phyloP scores from a whole-genome alignment of 2,329 filamentous ascomycete species.

The Meredithiella fracta region DNA sequence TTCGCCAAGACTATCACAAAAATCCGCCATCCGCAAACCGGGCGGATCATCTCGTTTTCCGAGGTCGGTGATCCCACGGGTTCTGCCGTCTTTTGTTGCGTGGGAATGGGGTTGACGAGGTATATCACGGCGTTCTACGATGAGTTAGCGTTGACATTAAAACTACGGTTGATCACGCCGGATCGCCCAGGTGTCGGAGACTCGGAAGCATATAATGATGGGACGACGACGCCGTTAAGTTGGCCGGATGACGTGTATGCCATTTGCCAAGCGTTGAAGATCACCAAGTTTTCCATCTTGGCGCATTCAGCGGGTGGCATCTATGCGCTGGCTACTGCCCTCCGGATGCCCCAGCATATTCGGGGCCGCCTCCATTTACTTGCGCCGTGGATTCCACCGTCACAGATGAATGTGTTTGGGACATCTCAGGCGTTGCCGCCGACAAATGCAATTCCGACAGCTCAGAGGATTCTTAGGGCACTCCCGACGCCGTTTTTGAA shows the following conservation, averaged over 20 bases:
- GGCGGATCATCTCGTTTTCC: constrained; percentile 82
- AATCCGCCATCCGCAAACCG: constrained; percentile 73
- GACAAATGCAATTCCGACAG: constrained; percentile 73
- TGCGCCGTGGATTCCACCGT: constrained; percentile 93
- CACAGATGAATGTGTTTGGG: constrained; percentile 69
- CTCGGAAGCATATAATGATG: constrained; percentile 70
- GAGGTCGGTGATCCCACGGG: constrained; percentile 89
- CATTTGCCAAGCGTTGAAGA: constrained; percentile 80
- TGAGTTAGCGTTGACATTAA: constrained; percentile 76
- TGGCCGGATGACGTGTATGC: constrained; percentile 91
- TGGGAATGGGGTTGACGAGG: constrained; percentile 91
- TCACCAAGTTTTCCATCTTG: constrained; percentile 89
- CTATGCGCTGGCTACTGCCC: constrained; percentile 83
- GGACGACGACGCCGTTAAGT: constrained; percentile 68
- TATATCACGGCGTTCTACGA: constrained; percentile 97
- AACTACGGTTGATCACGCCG: constrained; percentile 77
- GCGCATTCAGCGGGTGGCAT: constrained; percentile 97
- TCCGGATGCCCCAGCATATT: constrained; percentile 92
- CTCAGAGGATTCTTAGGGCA: constrained; percentile 77
- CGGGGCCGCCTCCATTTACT: constrained; percentile 85
- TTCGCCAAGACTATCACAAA: constrained; percentile 72
- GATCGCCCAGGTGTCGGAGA: constrained; percentile 89
- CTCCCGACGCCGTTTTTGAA: constrained; percentile 82
- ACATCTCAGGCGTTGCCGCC: constrained; percentile 59
- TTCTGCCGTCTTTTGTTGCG: constrained; percentile 86